phyloP scores from a whole-genome alignment of 805 yeast species.

The Nakazawaea pomicola region DNA sequence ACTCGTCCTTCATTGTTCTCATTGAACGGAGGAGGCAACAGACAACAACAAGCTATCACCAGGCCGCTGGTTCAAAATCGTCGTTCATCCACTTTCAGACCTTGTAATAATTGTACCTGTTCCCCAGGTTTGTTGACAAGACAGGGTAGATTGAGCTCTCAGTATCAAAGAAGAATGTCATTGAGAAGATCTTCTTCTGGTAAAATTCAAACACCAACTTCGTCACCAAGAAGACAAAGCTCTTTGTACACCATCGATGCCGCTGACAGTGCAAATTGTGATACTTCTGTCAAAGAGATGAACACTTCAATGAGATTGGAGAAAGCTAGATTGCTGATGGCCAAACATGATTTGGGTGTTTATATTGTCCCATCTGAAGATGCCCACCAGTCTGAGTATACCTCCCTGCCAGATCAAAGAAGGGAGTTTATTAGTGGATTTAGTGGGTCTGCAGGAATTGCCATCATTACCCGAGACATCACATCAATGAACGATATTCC shows the following conservation, averaged over 20 bases:
- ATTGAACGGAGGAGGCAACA: conserved; percentile 7
- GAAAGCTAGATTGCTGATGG: conserved; percentile 61
- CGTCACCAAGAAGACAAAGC: conserved; percentile 16
- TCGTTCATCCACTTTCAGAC: conserved; percentile 29
- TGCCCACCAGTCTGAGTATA: conserved; percentile 61
- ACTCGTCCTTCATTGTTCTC: conserved; percentile 17
- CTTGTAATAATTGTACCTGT: conserved; percentile 75
- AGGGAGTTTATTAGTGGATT: conserved; percentile 55
- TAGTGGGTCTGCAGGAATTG: conserved; percentile 58
- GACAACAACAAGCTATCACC: neutral
- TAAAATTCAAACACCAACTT: conserved; percentile 26
- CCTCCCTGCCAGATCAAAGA: conserved; percentile 47
- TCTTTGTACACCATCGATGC: conserved; percentile 14
- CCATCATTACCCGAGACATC: conserved; percentile 50
- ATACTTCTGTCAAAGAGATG: conserved; percentile 32
- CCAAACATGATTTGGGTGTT: conserved; percentile 55
- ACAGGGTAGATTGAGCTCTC: conserved; percentile 53
- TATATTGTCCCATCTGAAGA: conserved; percentile 62
- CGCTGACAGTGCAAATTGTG: conserved; percentile 12
- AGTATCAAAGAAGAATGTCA: conserved; percentile 28
- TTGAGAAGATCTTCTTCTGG: conserved; percentile 22
- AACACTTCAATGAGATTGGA: conserved; percentile 58
- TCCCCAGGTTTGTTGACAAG: conserved; percentile 78
- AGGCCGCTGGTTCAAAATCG: conserved; percentile 3
- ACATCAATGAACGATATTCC: conserved; percentile 45